A percentile compares a stretch with the other conserved stretches of the same genome.
Conservation (phyloP, 805 yeast species). For the Lipomyces orientalis region DNA sequence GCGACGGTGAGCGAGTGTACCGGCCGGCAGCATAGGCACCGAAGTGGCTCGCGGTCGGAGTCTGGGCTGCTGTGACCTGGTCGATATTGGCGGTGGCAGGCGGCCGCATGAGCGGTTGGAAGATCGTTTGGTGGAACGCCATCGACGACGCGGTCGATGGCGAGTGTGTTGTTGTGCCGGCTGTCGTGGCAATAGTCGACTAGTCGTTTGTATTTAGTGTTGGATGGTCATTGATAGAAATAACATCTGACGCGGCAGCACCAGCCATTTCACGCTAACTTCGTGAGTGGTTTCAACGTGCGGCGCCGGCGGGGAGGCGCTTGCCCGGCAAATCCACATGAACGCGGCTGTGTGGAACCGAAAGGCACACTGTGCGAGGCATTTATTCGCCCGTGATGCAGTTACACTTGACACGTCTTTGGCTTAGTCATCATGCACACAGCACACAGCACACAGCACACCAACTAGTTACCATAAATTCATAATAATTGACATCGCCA, state of each 20-base stretch:
- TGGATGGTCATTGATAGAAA: not conserved
- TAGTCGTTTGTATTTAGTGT: not conserved
- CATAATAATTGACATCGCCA: too few relatives aligned
- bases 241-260: not conserved
- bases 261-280: too few relatives aligned
- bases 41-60: not conserved
- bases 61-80: not conserved
- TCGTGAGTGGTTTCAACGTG: not conserved
- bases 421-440: too few relatives aligned
- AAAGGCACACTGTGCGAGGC: too few relatives aligned
- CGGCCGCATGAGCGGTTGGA: not conserved
- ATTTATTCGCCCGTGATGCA: too few relatives aligned
- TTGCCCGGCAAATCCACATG: not conserved
- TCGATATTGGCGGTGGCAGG: not conserved
- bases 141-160: conserved; percentile 2
- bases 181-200: not conserved
- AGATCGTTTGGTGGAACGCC: not conserved
- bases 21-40: not conserved
- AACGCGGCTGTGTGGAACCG: not conserved
- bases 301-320: not conserved
- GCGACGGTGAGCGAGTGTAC: not conserved
- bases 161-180: not conserved
- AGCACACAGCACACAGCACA: too few relatives aligned
- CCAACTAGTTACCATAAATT: too few relatives aligned
- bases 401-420: too few relatives aligned